Evolutionary conservation across 805 yeast species (phyloP).

Genomic region (Spathaspora hagerdaliae): DNA sequence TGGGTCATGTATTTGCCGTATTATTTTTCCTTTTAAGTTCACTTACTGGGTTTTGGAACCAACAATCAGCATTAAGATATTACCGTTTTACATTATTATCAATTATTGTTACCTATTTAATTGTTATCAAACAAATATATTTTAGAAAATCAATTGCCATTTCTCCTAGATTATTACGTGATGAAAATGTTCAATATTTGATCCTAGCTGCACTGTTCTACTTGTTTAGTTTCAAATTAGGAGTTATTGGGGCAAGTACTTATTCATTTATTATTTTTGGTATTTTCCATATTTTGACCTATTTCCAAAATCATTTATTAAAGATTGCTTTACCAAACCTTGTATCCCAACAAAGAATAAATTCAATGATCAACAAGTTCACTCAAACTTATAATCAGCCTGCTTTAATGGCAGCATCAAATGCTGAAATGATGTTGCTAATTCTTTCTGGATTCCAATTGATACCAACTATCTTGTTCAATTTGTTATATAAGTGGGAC

Average conservation of each 20-base stretch:
- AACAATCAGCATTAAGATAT: constrained; percentile 20
- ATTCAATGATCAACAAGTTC: constrained; percentile 25
- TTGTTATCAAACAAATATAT: constrained; percentile 59
- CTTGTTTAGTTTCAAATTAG: constrained; percentile 24
- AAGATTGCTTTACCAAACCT: constrained; percentile 26
- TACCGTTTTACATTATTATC: constrained; percentile 41
- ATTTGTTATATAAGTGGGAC: constrained; percentile 27
- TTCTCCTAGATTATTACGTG: constrained; percentile 19
- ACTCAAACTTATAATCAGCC: constrained; percentile 29
- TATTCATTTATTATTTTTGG: constrained; percentile 34
- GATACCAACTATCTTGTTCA: constrained; percentile 22
- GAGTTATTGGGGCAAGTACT: constrained; percentile 35
- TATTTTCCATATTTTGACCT: constrained; percentile 33
- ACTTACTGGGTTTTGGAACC: constrained; percentile 39
- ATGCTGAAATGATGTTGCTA: constrained; percentile 29
- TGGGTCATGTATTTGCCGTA: constrained; percentile 54
- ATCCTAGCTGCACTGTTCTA: constrained; percentile 28
- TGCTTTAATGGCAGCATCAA: constrained; percentile 36
- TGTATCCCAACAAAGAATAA: constrained; percentile 26
- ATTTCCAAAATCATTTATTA: constrained; percentile 35
- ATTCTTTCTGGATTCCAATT: constrained; percentile 17
- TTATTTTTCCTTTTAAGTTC: constrained; percentile 36
- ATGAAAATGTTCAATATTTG: constrained; percentile 40
- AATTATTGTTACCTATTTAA: constrained; percentile 55
- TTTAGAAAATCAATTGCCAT: constrained; percentile 19